phyloP scores from a whole-genome alignment of 176 grass and related monocot species.

The Cenchrus americanus region DNA sequence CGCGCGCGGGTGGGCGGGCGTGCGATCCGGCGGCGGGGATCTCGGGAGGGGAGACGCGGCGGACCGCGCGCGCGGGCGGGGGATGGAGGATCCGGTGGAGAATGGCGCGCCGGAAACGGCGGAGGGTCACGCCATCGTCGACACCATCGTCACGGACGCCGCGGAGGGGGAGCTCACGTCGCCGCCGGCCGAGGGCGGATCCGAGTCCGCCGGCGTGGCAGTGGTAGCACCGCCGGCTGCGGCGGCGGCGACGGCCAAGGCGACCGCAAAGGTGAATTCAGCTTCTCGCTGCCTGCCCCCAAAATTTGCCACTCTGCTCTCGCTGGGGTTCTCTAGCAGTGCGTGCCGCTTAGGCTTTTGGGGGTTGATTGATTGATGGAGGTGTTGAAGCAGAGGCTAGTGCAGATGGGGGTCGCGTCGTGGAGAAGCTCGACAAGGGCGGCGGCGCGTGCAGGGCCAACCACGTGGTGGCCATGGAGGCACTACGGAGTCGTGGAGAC shows the following conservation, averaged over 20 bases:
- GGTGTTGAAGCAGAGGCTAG: conserved; percentile 89
- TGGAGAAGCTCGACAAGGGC: conserved; percentile 47
- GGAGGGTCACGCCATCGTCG: conserved; percentile 41
- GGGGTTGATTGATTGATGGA: conserved; percentile 14
- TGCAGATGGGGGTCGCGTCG: conserved; percentile 77
- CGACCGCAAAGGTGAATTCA: conserved; percentile 39
- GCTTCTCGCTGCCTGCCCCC: not conserved
- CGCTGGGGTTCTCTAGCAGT: not conserved
- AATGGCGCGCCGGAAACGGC: conserved; percentile 27
- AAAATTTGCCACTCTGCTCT: not conserved
- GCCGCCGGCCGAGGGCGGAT: conserved; percentile 13
- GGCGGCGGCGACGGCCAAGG: not conserved
- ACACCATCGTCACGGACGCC: not conserved
- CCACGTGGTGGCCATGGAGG: no score
- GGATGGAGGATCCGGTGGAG: conserved; percentile 32
- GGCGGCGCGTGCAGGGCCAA: no score
- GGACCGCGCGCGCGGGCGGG: conserved; percentile 1
- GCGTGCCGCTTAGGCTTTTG: no score
- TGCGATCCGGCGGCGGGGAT: not conserved
- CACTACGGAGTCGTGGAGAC: no score
- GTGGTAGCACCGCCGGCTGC: not conserved
- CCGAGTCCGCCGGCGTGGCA: conserved; percentile 4
- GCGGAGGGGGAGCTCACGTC: not conserved
- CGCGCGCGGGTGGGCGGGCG: no score
- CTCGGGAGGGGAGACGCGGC: not conserved